phyloP scores from a whole-genome alignment of 345 rosid species.

The Streptanthus diversifolius region DNA sequence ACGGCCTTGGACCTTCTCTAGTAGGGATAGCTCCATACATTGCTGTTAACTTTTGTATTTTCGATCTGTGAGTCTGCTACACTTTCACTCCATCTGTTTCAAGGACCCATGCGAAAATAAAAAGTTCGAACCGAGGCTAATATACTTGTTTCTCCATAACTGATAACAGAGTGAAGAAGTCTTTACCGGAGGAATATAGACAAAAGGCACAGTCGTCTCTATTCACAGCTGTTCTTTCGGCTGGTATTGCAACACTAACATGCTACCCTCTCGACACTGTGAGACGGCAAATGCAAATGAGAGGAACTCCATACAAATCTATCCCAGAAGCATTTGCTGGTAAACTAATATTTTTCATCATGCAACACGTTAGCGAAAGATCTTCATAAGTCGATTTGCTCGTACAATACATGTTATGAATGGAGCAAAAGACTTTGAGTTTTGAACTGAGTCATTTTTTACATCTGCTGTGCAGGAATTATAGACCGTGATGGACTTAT shows the following conservation, averaged over 20 bases:
- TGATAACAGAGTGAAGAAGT: conserved; percentile 74
- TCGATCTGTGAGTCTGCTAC: conserved; percentile 73
- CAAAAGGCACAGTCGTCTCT: conserved; percentile 77
- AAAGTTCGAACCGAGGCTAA: neutral
- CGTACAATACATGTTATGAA: neutral
- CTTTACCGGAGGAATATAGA: conserved; percentile 75
- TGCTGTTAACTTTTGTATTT: conserved; percentile 91
- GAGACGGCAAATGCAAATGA: conserved; percentile 98
- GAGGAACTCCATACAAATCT: conserved; percentile 78
- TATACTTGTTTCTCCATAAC: neutral
- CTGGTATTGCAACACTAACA: conserved; percentile 79
- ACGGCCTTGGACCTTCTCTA: conserved; percentile 94
- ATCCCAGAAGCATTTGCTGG: conserved; percentile 86
- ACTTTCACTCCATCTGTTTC: neutral
- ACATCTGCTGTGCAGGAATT: conserved; percentile 48
- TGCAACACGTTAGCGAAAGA: neutral
- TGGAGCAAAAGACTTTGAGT: neutral
- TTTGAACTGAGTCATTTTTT: conserved; percentile 1
- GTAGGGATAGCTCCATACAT: conserved; percentile 93
- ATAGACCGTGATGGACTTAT: conserved; percentile 62
- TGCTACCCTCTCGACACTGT: conserved; percentile 96
- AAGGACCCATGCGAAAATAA: neutral
- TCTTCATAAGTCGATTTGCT: neutral
- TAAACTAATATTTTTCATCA: conserved; percentile 16
- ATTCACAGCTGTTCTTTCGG: conserved; percentile 76